A percentile compares a stretch with the other conserved stretches of the same genome.
Evolutionary conservation across 139 green algal species (phyloP).

Genomic region (Dunaliella sp.): DNA sequence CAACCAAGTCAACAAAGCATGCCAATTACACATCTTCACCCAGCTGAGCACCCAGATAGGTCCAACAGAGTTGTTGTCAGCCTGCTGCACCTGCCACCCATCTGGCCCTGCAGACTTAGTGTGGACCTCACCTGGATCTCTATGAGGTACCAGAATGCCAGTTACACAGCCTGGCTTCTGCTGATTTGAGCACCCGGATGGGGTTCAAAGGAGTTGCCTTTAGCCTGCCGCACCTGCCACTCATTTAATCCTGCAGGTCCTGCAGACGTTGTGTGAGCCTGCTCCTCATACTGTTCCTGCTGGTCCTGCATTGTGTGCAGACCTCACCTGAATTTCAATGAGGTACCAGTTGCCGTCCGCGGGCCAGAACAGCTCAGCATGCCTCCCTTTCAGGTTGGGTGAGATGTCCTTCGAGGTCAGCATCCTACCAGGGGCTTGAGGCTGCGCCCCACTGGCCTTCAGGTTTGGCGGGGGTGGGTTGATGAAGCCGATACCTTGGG

Average conservation of each 20-base stretch:
- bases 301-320: constrained; percentile 1
- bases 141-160: constrained; percentile 81
- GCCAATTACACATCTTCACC: no score
- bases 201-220: no score
- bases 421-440: constrained; percentile 48
- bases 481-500: constrained; percentile 15
- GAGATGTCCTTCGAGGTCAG: constrained; percentile 67
- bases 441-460: constrained; percentile 31
- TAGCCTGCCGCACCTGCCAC: no score
- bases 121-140: constrained; percentile 54
- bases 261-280: not conserved
- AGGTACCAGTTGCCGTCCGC: constrained; percentile 77
- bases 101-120: not conserved
- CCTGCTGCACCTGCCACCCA: not conserved
- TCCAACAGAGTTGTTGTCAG: not conserved
- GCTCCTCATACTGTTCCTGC: not conserved
- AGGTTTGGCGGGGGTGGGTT: constrained; percentile 29
- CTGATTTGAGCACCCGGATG: no score
- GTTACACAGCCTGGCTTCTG: not conserved
- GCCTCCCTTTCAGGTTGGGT: constrained; percentile 56
- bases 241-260: no score
- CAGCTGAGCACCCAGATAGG: no score
- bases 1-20: no score
- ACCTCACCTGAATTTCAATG: constrained; percentile 67
- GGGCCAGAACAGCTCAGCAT: constrained; percentile 86